Evolutionary conservation across 2,329 filamentous ascomycete species (phyloP).

Genomic region (Ustulina deusta): DNA sequence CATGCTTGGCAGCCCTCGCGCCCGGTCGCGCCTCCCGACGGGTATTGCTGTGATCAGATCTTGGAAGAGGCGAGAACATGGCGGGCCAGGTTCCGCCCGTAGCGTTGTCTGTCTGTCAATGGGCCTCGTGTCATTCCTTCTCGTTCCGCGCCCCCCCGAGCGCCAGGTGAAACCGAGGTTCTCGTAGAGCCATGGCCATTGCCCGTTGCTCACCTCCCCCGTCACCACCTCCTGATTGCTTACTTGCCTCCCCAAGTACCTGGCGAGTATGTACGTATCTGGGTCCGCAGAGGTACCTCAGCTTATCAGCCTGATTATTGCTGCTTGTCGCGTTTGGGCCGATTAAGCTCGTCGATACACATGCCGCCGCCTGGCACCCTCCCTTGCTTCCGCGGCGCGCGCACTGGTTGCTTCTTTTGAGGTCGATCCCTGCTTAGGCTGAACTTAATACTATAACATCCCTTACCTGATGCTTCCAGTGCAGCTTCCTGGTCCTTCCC

Average conservation of each 20-base stretch:
- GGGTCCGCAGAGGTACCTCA: neutral
- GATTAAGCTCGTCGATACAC: conserved; percentile 18
- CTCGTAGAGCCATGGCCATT: neutral
- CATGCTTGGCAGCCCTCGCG: conserved; percentile 31
- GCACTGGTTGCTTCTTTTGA: conserved; percentile 20
- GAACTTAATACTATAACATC: conserved; percentile 26
- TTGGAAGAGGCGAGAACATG: conserved; percentile 7
- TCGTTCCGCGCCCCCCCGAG: neutral
- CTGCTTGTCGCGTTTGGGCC: too few relatives aligned
- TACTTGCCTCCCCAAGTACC: conserved; percentile 1
- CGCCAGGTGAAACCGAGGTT: neutral
- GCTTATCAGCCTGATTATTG: conserved; percentile 35
- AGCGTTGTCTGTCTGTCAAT: neutral
- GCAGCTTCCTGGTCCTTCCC: conserved; percentile 21
- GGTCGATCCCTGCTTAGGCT: conserved; percentile 41
- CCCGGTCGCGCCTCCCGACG: conserved; percentile 7
- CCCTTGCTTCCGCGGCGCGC: conserved; percentile 33
- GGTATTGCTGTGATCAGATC: conserved; percentile 24
- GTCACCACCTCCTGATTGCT: conserved; percentile 1
- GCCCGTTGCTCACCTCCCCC: neutral
- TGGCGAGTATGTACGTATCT: neutral
- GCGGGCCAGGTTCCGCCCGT: neutral
- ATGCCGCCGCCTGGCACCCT: conserved; percentile 21
- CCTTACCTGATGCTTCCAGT: conserved; percentile 14
- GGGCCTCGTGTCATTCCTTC: neutral